phyloP scores from a whole-genome alignment of 1,284 basidiomycete species.

The Apiotrichum gracile region DNA sequence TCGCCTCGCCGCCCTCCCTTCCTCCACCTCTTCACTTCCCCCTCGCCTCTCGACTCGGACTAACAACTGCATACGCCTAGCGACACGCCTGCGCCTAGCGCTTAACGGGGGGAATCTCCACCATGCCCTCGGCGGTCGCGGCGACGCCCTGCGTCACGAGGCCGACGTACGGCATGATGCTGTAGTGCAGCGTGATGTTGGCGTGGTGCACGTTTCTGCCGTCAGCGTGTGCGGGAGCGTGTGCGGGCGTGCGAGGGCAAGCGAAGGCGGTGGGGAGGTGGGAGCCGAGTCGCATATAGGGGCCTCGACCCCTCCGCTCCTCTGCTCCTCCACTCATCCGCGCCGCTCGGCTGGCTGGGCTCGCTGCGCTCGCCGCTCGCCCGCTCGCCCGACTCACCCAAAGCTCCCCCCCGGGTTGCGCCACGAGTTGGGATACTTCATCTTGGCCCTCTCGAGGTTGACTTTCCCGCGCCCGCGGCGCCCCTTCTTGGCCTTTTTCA shows the following conservation, averaged over 20 bases:
- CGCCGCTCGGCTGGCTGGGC: too few species aligned
- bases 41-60: too few species aligned
- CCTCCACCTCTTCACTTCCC: too few species aligned
- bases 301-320: too few species aligned
- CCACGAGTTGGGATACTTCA: slow-evolving; percentile 35
- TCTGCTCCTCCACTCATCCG: too few species aligned
- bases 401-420: slow-evolving; percentile 41
- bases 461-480: slow-evolving; percentile 18
- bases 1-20: too few species aligned
- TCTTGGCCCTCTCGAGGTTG: slow-evolving; percentile 37
- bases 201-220: slow-evolving; percentile 34
- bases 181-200: slow-evolving; percentile 46
- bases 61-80: too few species aligned
- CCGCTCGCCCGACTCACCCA: slow-evolving; percentile 31
- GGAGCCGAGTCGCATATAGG: too few species aligned
- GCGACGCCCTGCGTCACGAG: slow-evolving; percentile 43
- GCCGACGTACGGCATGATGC: slow-evolving; percentile 49
- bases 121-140: slow-evolving; percentile 34
- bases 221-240: too few species aligned
- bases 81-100: too few species aligned
- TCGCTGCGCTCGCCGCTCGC: too few species aligned
- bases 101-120: slow-evolving; percentile 13
- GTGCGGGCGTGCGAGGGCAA: neutral
- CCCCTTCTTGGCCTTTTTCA: slow-evolving; percentile 3
- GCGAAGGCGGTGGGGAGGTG: neutral